Evolutionary conservation across 345 rosid genomes (phyloP).

Genomic region (Moricandia arvensis): DNA sequence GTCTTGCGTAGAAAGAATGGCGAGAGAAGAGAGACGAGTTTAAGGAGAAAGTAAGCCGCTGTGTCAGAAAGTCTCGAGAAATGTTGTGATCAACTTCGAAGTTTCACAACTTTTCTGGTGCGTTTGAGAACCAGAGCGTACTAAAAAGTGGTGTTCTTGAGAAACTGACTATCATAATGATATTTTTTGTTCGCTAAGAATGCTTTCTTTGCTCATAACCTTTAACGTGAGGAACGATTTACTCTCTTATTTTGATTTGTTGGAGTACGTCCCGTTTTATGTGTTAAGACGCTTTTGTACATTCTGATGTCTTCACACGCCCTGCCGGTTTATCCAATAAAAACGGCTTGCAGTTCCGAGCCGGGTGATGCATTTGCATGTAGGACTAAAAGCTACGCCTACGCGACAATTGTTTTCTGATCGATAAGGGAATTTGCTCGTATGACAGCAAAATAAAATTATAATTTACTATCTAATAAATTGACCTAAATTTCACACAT

Average conservation of each 20-base stretch:
- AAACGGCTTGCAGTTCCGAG: neutral
- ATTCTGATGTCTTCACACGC: neutral
- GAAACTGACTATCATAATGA: neutral
- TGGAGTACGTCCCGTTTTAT: neutral
- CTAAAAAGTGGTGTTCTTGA: neutral
- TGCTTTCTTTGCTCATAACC: neutral
- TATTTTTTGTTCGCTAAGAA: neutral
- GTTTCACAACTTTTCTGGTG: neutral
- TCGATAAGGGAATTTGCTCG: neutral
- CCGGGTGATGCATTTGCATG: neutral
- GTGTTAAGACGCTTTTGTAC: neutral
- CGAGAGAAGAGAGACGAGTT: no score
- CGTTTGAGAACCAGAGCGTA: neutral
- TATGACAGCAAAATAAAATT: no score
- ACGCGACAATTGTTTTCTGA: neutral
- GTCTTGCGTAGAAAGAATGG: no score
- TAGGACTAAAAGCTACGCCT: neutral
- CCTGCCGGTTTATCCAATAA: neutral
- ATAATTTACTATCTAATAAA: no score
- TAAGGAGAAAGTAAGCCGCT: no score
- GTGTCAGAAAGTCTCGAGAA: no score
- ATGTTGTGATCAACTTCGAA: neutral
- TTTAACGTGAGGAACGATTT: neutral
- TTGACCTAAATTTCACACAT: no score
- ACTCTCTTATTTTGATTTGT: neutral